These are phyloP conservation scores for Phaeotremella skinneri DNA, from an alignment of 768 basidiomycete species.

Conservation along the genomic window DNA sequence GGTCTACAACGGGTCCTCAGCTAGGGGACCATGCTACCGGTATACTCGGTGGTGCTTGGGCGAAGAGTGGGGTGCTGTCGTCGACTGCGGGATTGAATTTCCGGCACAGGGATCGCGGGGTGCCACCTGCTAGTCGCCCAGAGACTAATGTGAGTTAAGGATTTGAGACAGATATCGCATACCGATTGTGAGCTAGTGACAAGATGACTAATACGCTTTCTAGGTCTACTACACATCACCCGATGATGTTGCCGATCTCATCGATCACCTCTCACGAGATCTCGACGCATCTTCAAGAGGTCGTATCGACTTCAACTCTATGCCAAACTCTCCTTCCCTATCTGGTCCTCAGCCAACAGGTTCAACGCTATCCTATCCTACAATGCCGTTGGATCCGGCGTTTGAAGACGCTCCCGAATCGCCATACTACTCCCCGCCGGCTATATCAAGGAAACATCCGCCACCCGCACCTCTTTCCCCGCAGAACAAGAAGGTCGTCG, in stretches of 20 bases:
- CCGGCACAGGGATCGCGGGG: constrained; percentile 33
- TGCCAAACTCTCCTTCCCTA: constrained; percentile 2
- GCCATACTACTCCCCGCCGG: background rate
- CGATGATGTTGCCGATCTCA: constrained; percentile 43
- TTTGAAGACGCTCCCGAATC: constrained; percentile 28
- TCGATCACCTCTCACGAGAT: constrained; percentile 37
- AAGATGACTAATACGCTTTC: too few species aligned
- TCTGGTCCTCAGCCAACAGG: background rate
- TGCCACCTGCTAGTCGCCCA: constrained; percentile 17
- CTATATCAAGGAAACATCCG: constrained; percentile 13
- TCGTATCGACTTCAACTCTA: constrained; percentile 32
- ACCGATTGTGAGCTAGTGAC: too few species aligned
- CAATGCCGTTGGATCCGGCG: constrained; percentile 1
- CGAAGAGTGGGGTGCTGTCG: constrained; percentile 8
- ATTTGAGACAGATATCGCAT: too few species aligned
- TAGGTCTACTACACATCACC: constrained; percentile 41
- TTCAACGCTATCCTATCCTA: background rate
- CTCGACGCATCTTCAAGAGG: constrained; percentile 28
- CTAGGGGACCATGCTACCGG: constrained; percentile 3
- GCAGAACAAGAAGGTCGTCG: constrained; percentile 2
- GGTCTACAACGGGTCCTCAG: constrained; percentile 1
- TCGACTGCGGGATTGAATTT: constrained; percentile 26
- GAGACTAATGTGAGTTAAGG: constrained; percentile 25
- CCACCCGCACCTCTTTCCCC: constrained; percentile 17
- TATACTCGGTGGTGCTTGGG: constrained; percentile 11